Evolutionary conservation across 352 stramenopile genomes (phyloP).

Genomic region (Globisporangium perplexum): DNA sequence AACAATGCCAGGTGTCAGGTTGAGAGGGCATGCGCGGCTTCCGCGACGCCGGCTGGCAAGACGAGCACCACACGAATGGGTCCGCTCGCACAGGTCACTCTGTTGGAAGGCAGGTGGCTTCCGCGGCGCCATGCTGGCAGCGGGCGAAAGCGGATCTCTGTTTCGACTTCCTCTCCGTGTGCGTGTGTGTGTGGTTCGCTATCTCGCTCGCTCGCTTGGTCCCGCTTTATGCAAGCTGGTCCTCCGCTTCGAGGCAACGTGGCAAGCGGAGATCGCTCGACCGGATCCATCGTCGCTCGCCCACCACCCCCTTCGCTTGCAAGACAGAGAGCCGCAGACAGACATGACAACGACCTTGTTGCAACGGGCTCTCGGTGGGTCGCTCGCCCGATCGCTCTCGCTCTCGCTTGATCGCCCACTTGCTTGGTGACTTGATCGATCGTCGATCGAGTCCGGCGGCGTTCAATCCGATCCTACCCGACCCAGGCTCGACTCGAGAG

Average conservation of each 20-base stretch:
- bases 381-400: no score
- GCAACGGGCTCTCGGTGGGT: background rate
- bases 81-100: background rate
- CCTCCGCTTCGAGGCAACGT: background rate
- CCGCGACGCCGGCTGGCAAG: background rate
- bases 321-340: background rate
- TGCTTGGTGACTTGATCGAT: background rate
- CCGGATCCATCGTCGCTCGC: no score
- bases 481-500: background rate
- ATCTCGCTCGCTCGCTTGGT: background rate
- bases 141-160: background rate
- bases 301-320: no score
- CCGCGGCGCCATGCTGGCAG: background rate
- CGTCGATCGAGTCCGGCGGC: no score
- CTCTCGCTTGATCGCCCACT: no score
- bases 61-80: background rate
- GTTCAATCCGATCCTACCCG: background rate
- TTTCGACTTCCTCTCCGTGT: background rate
- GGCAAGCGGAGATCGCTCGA: background rate
- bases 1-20: background rate
- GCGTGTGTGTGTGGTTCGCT: no score
- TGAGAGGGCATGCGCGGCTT: background rate
- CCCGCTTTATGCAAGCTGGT: no score
- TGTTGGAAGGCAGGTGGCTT: background rate
- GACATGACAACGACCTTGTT: no score